These are phyloP conservation scores for Amanita exitialis DNA, from an alignment of 768 basidiomycete species.

Conservation along the genomic window DNA sequence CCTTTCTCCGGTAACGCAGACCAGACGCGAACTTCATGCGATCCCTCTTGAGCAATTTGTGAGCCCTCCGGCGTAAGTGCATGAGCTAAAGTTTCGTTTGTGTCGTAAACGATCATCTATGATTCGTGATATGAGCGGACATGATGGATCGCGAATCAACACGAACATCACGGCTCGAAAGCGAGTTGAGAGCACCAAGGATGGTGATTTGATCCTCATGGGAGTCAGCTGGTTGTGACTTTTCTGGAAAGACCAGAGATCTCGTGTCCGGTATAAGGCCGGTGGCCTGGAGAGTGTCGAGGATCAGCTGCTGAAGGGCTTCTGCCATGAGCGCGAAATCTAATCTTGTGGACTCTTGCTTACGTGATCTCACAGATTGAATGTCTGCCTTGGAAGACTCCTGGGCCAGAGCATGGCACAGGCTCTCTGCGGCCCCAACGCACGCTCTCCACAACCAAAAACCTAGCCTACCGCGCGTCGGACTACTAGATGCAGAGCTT, in stretches of 20 bases:
- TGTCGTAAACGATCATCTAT: conserved; percentile 79
- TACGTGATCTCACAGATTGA: conserved; percentile 11
- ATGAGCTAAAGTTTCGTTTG: conserved; percentile 68
- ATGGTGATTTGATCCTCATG: conserved; percentile 78
- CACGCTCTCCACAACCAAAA: conserved; percentile 23
- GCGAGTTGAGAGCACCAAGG: conserved; percentile 86
- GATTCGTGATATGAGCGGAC: conserved; percentile 5
- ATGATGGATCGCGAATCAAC: conserved; percentile 6
- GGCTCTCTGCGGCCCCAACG: conserved; percentile 36
- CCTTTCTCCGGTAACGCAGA: conserved; percentile 66
- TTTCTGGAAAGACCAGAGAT: conserved; percentile 54
- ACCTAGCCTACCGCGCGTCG: conserved; percentile 65
- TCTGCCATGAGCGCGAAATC: conserved; percentile 49
- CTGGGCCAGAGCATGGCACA: conserved; percentile 53
- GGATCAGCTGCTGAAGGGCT: conserved; percentile 66
- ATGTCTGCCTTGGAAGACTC: conserved; percentile 43
- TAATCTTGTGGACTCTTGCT: conserved; percentile 6
- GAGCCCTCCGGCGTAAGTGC: conserved; percentile 74
- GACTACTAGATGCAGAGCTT: conserved; percentile 85
- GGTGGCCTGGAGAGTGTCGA: conserved; percentile 56
- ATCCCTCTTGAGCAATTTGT: conserved; percentile 71
- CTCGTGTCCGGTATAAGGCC: conserved; percentile 60
- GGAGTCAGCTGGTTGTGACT: conserved; percentile 42
- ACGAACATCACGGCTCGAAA: conserved; percentile 75
- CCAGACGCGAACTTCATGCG: conserved; percentile 96